phyloP scores from a whole-genome alignment of 768 basidiomycete genomes.

The Sarcomyxa edulis region DNA sequence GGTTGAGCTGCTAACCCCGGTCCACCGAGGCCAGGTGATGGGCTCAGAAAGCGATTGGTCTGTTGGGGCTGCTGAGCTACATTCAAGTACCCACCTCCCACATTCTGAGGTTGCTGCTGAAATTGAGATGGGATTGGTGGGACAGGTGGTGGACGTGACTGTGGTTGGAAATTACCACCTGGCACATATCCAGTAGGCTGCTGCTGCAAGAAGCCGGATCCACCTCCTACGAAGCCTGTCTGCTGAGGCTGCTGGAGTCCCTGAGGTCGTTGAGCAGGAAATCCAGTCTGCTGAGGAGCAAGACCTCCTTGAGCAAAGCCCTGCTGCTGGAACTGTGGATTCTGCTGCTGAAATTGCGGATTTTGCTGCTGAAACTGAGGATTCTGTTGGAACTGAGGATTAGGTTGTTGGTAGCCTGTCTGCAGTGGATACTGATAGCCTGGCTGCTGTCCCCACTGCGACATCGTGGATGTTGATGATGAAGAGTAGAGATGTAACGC shows the following conservation, averaged over 20 bases:
- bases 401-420: slow-evolving; percentile 51
- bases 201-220: slow-evolving; percentile 37
- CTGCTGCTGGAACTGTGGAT: slow-evolving; percentile 29
- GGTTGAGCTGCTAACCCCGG: slow-evolving; percentile 40
- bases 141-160: slow-evolving; percentile 54
- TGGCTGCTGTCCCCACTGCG: slow-evolving; percentile 72
- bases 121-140: slow-evolving; percentile 61
- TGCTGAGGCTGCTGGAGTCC: slow-evolving; percentile 58
- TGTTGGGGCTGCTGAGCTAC: slow-evolving; percentile 34
- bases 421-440: slow-evolving; percentile 73
- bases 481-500: too few relatives aligned
- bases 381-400: slow-evolving; percentile 37
- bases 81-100: slow-evolving; percentile 31
- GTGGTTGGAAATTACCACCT: slow-evolving; percentile 34
- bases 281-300: slow-evolving; percentile 61
- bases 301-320: slow-evolving; percentile 35
- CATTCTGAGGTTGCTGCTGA: slow-evolving; percentile 48
- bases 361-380: slow-evolving; percentile 41
- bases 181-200: slow-evolving; percentile 53
- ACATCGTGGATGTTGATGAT: slow-evolving; percentile 62
- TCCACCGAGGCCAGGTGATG: slow-evolving; percentile 46
- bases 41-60: slow-evolving; percentile 46
- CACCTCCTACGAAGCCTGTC: slow-evolving; percentile 37
- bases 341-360: slow-evolving; percentile 37
- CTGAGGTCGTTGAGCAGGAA: slow-evolving; percentile 33